Evolutionary conservation across 140 eudicot species (phyloP).

Genomic region (Ambrosia hybrid): DNA sequence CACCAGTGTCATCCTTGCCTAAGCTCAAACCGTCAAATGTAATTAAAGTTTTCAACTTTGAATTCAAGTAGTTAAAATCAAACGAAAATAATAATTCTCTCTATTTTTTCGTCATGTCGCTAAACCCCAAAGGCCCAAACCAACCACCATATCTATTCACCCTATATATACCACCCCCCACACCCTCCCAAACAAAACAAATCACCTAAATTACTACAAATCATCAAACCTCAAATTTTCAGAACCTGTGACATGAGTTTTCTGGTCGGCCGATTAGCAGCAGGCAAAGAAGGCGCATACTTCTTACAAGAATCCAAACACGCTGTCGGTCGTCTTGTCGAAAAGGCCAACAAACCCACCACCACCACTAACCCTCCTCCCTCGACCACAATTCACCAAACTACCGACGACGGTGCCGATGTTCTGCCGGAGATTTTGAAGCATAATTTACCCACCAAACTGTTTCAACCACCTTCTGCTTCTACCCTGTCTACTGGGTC

Average conservation of each 20-base stretch:
- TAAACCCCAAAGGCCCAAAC: too few species aligned
- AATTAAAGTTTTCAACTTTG: too few species aligned
- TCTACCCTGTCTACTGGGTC: slow-evolving; percentile 61
- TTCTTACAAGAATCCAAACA: slow-evolving; percentile 85
- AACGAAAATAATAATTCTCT: too few species aligned
- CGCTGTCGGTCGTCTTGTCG: slow-evolving; percentile 62
- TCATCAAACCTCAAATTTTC: not conserved
- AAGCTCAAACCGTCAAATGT: too few species aligned
- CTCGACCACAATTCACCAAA: not conserved
- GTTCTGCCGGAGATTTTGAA: slow-evolving; percentile 76
- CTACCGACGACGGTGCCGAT: slow-evolving; percentile 39
- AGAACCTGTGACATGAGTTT: slow-evolving; percentile 55
- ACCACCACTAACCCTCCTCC: slow-evolving; percentile 19
- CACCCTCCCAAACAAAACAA: too few species aligned
- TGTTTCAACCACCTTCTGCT: slow-evolving; percentile 48
- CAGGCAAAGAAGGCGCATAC: slow-evolving; percentile 75
- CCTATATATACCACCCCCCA: too few species aligned
- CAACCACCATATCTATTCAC: too few species aligned
- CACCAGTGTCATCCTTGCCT: too few species aligned
- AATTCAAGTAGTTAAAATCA: too few species aligned
- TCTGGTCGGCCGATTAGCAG: slow-evolving; percentile 87
- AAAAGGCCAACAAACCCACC: slow-evolving; percentile 34
- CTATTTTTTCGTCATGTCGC: too few species aligned
- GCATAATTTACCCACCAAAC: slow-evolving; percentile 68
- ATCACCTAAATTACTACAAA: too few species aligned